Base-by-base conservation (phyloP, 768 basidiomycete genomes). In the Rhodotorula babjevae region DNA sequence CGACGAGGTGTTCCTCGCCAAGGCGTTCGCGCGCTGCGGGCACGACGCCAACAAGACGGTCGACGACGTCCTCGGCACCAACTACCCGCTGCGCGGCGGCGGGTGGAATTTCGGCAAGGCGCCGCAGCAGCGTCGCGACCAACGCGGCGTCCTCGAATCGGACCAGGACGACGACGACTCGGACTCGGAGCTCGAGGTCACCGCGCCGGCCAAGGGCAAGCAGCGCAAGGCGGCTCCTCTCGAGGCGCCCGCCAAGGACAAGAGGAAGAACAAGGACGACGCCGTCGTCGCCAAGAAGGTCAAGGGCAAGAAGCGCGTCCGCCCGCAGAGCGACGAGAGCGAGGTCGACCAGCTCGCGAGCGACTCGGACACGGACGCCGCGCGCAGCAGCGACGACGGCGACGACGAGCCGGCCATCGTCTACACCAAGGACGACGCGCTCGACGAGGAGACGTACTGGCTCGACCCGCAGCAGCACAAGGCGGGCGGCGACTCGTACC, bases 341-440 rank as follows among this genome's bases (percentile, higher is more conserved):
- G 50, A 61, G 46, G 65, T 36, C n/a, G 66, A 61, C 36, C 58
- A 67, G 66, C 58, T 67, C 10, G 59, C 49, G 25, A 67, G 59
- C 58, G 58, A 31, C 47, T n/a, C n/a, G n/a, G n/a, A 40, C 0
- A 49, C 61, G 9, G 36, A 42, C 4, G 27, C 19, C 10, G 46
- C 3, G 44, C 14, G 18, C 44, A 18, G 44, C 44, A 59, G 61
- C 7, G 36, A 42, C 4, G 27, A 40, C 10, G 46, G 3, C 27
- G n/a, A 62, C 12, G 31, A 25, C 5, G 29, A 52, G 31, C 59
- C 31, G n/a, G 40, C n/a, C n/a, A 8, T n/a, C 49, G 59, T 31
- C 6, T 33, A n/a, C 46, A 49, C 40, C 27, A 44, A 31, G 49
- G n/a, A 42, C 50, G 33, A 60, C n/a, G 50, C 50, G 40, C 0